Base-by-base conservation (phyloP, 169 alveolate species). In the Besnoitia besnoiti region DNA sequence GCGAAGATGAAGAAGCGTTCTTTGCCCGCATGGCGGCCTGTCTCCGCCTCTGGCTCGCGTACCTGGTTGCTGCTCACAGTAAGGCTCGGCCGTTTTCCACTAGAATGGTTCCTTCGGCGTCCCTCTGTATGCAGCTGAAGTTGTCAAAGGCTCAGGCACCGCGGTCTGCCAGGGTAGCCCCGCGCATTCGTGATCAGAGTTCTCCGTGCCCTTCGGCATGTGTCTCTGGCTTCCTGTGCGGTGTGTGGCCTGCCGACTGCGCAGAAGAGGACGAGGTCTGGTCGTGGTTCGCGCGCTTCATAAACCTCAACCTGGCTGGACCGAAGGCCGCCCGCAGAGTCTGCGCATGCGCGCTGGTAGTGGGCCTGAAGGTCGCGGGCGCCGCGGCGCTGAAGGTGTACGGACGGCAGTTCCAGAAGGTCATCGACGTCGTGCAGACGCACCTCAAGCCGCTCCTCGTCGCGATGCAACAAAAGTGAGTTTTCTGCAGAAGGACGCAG, bases 351-450 rank as follows among this genome's bases (percentile, higher is more conserved):
- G 59, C n/a, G 5, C 87, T 77, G 59, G 59, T 77, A 19, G 87
- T 39, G 87, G 87, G 87, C n/a, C 59, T 77, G 21, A 77, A 46
- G 40, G 59, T 77, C n/a, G 87, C 87, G 40, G 87, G 87, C 5
- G 42, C 87, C 5, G 50, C 62, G 62, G 37, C 40, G 62, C 59
- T 77, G 14, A 33, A 46, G 35, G 87, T 27, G 37, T 77, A 77
- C 87, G 47, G 87, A 24, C 55, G 87, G 14, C 87, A 77, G 87
- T 77, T 77, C 40, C 50, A 77, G 62, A 77, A 77, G 59, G 37
- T 77, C 47, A 77, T 77, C 47, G 87, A 77, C 24, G 37, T 77
- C 39, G 40, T 77, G 14, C 87, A 46, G 37, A 46, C 35, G 2
- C 37, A 39, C 35, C 59, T 77, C 39, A 77, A 5, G 2, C 87